phyloP scores from a whole-genome alignment of 768 basidiomycete species.

The Agrocybe praecox region DNA sequence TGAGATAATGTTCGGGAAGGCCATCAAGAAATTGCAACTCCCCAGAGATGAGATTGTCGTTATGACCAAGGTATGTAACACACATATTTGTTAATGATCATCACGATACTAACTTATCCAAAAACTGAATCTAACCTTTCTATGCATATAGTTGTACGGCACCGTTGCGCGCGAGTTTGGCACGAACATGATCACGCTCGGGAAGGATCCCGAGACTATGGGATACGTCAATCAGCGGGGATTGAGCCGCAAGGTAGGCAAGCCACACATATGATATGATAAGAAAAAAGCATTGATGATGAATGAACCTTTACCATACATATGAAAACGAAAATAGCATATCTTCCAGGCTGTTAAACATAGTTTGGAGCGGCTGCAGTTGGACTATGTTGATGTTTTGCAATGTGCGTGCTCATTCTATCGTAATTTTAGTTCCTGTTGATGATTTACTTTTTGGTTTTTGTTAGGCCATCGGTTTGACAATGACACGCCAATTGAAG shows the following conservation, averaged over 20 bases:
- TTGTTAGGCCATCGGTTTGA: slow-evolving; percentile 56
- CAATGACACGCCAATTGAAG: slow-evolving; percentile 57
- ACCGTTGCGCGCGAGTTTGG: slow-evolving; percentile 30
- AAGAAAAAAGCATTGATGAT: too few relatives aligned
- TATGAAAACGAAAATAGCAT: slow-evolving; percentile 46
- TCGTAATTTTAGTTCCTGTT: too few relatives aligned
- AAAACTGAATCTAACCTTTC: too few relatives aligned
- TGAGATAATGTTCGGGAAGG: slow-evolving; percentile 71
- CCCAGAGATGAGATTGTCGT: slow-evolving; percentile 80
- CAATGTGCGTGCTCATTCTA: slow-evolving; percentile 63
- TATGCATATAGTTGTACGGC: slow-evolving; percentile 35
- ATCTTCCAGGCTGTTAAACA: slow-evolving; percentile 72
- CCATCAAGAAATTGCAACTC: slow-evolving; percentile 63
- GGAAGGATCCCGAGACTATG: slow-evolving; percentile 30
- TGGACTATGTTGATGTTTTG: slow-evolving; percentile 77
- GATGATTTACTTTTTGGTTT: too few relatives aligned
- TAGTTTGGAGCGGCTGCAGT: slow-evolving; percentile 65
- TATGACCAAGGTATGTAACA: slow-evolving; percentile 71
- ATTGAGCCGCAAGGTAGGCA: slow-evolving; percentile 30
- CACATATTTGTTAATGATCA: background rate
- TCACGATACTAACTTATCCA: too few relatives aligned
- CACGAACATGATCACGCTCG: slow-evolving; percentile 9
- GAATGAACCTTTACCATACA: too few relatives aligned
- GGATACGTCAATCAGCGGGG: slow-evolving; percentile 62
- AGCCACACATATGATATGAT: background rate